phyloP scores from a whole-genome alignment of 345 rosid genomes.

The Brassica carinata region DNA sequence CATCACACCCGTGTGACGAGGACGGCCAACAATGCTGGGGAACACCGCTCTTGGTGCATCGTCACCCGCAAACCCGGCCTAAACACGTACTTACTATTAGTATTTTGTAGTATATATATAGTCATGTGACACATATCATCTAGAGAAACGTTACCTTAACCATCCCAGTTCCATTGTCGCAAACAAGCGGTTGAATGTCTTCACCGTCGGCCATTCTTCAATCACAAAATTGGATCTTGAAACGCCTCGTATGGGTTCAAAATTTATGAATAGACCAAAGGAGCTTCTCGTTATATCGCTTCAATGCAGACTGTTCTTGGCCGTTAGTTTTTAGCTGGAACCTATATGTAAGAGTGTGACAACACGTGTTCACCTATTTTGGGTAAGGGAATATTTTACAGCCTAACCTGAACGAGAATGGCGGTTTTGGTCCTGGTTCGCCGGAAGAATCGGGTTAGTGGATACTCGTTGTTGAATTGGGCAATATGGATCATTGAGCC shows the following conservation, averaged over 20 bases:
- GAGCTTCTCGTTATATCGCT: conserved; percentile 24
- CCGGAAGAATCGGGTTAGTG: conserved; percentile 7
- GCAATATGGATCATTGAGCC: conserved; percentile 7
- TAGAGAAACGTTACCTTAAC: conserved; percentile 35
- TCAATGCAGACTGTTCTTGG: conserved; percentile 16
- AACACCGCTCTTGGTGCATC: conserved; percentile 76
- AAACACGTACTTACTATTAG: not conserved
- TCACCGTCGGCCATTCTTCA: conserved; percentile 35
- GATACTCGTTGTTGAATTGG: conserved; percentile 3
- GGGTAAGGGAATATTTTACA: not conserved
- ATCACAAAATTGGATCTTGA: conserved; percentile 5
- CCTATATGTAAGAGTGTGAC: conserved; percentile 21
- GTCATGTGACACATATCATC: not conserved
- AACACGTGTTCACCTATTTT: conserved; percentile 29
- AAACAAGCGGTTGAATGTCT: conserved; percentile 38
- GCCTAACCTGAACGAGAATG: not conserved
- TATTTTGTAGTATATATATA: not conserved
- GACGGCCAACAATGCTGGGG: conserved; percentile 71
- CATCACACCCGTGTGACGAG: conserved; percentile 76
- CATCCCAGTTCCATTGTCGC: conserved; percentile 41
- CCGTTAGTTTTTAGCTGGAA: conserved; percentile 18
- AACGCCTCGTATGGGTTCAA: conserved; percentile 23
- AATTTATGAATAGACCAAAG: conserved; percentile 8
- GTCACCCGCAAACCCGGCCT: conserved; percentile 81
- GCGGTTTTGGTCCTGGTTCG: conserved; percentile 8